Conservation (phyloP, 139 green algal species). For the Picochlorum sp. region DNA sequence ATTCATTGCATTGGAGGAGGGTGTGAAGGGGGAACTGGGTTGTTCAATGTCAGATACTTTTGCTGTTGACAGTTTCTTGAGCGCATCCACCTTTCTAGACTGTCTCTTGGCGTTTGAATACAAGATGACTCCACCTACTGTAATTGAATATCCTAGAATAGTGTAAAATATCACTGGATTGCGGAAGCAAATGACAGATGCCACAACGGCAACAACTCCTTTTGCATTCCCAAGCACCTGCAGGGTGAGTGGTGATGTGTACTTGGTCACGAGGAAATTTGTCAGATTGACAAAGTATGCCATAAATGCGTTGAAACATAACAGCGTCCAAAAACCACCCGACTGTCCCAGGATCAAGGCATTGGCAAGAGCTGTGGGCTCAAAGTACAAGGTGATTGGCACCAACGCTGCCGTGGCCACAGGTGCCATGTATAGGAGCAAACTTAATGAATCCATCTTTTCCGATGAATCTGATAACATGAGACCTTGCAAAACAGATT, state of each 20-base stretch:
- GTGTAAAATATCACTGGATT: slow-evolving; percentile 62
- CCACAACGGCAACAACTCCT: slow-evolving; percentile 77
- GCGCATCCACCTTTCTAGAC: not conserved
- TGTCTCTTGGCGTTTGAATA: slow-evolving; percentile 38
- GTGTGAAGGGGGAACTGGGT: not conserved
- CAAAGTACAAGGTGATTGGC: slow-evolving; percentile 56
- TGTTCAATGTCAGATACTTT: not conserved
- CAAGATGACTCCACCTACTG: slow-evolving; percentile 61
- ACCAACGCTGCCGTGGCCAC: slow-evolving; percentile 63
- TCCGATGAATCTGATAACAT: slow-evolving; percentile 66
- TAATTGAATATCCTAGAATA: slow-evolving; percentile 73
- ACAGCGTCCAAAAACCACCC: slow-evolving; percentile 53
- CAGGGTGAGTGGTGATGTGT: slow-evolving; percentile 87
- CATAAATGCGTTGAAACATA: slow-evolving; percentile 70
- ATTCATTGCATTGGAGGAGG: no score
- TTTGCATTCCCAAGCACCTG: slow-evolving; percentile 97
- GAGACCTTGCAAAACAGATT: slow-evolving; percentile 68
- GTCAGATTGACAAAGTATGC: slow-evolving; percentile 95
- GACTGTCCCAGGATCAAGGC: slow-evolving; percentile 16
- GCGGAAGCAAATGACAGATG: slow-evolving; percentile 75
- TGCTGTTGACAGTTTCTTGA: not conserved
- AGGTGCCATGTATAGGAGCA: slow-evolving; percentile 90
- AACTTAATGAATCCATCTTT: slow-evolving; percentile 80
- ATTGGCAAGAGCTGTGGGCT: slow-evolving; percentile 36
- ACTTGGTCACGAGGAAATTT: slow-evolving; percentile 97